Evolutionary conservation across 441 rosid species (phyloP).

Genomic region (Theobroma grandiflorum): DNA sequence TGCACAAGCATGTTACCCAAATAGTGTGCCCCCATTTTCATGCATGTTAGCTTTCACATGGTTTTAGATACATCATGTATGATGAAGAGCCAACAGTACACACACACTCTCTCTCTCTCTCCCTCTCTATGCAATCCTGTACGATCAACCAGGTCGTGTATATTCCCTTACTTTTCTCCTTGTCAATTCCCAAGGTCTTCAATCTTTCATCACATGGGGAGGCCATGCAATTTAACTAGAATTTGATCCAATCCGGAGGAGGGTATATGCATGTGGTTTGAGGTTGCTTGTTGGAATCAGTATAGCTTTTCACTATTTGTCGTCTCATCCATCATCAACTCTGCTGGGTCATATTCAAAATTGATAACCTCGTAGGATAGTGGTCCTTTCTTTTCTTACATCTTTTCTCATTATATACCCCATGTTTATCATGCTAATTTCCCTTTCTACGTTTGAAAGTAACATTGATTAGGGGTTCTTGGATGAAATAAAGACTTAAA

Average conservation of each 20-base stretch:
- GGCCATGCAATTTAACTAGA: neutral
- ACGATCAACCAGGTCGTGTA: neutral
- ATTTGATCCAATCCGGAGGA: neutral
- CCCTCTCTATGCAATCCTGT: neutral
- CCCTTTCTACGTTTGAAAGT: neutral
- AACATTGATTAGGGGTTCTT: too few relatives aligned
- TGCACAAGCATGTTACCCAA: conserved; percentile 42
- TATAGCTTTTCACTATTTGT: neutral
- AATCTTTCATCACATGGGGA: neutral
- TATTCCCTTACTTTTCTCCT: neutral
- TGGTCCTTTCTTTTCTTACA: neutral
- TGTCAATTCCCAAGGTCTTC: neutral
- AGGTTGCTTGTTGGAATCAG: neutral
- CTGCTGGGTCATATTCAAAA: neutral
- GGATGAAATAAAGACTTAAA: too few relatives aligned
- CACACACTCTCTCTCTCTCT: neutral
- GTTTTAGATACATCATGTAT: conserved; percentile 20
- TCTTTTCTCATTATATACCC: neutral
- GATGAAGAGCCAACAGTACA: neutral
- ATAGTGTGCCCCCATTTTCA: conserved; percentile 26
- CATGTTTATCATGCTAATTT: neutral
- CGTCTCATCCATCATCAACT: neutral
- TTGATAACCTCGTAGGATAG: neutral
- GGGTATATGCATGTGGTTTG: neutral
- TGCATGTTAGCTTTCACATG: conserved; percentile 53